Conservation (phyloP, 2,329 filamentous ascomycete species). For the Emydomyces testavorans region DNA sequence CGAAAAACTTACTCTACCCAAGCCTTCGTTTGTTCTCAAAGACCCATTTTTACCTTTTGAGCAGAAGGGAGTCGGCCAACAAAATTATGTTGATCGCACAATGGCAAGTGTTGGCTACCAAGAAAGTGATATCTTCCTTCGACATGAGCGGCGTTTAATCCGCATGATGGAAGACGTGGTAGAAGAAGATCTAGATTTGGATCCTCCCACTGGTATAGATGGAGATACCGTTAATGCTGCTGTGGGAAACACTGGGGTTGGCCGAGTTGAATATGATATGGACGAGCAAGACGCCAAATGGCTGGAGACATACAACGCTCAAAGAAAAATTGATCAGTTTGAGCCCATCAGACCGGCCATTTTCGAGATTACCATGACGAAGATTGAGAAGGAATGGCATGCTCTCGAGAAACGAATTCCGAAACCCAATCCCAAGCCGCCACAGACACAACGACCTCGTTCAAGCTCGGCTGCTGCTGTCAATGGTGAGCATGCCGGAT, state of each 20-base stretch:
- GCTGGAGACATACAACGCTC: conserved; percentile 71
- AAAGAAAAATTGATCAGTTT: conserved; percentile 60
- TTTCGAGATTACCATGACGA: conserved; percentile 96
- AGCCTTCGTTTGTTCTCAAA: conserved; percentile 37
- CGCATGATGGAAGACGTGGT: conserved; percentile 51
- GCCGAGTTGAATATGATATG: conserved; percentile 97
- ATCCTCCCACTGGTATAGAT: conserved; percentile 45
- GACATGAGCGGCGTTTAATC: conserved; percentile 61
- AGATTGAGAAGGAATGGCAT: conserved; percentile 98
- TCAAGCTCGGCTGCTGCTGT: conserved; percentile 92
- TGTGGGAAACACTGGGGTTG: conserved; percentile 46
- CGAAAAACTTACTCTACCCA: conserved; percentile 39
- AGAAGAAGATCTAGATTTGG: conserved; percentile 52
- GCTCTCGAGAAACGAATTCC: conserved; percentile 91
- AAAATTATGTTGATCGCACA: conserved; percentile 86
- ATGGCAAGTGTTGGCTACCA: conserved; percentile 96
- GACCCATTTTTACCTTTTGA: conserved; percentile 48
- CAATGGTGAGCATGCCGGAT: conserved; percentile 72
- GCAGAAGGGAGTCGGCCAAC: conserved; percentile 70
- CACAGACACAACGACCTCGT: conserved; percentile 81
- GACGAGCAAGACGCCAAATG: conserved; percentile 97
- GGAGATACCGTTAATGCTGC: conserved; percentile 44
- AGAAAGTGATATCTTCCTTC: conserved; percentile 78
- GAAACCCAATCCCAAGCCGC: conserved; percentile 91
- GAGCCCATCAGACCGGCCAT: conserved; percentile 83